These are phyloP conservation scores for Suillus sp. DNA, from an alignment of 768 basidiomycete genomes.

Conservation along the genomic window DNA sequence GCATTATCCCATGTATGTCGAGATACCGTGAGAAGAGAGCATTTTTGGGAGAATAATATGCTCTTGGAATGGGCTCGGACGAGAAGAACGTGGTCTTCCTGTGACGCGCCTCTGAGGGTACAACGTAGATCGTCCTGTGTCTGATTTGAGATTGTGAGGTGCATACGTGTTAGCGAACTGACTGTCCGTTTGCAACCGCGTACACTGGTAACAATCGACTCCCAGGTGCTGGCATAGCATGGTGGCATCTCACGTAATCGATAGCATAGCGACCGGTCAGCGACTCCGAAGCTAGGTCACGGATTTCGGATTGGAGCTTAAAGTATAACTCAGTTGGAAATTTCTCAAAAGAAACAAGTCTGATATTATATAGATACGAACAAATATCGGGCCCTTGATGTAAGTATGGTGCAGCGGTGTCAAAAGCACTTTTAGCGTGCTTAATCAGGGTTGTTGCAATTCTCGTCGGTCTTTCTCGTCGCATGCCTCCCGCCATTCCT, in stretches of 20 bases:
- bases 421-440: background rate
- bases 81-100: constrained; percentile 17
- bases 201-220: background rate
- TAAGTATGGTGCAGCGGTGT: background rate
- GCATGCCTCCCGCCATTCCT: constrained; percentile 52
- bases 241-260: background rate
- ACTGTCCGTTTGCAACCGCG: background rate
- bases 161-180: constrained; percentile 20
- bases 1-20: constrained; percentile 18
- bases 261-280: too few relatives aligned
- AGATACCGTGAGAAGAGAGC: constrained; percentile 21
- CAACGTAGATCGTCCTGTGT: constrained; percentile 33
- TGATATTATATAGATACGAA: background rate
- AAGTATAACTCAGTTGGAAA: background rate
- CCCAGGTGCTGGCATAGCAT: background rate
- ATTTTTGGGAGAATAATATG: constrained; percentile 22
- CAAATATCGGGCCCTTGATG: too few relatives aligned
- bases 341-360: background rate
- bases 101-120: constrained; percentile 12
- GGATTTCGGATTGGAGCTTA: too few relatives aligned
- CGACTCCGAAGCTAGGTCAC: too few relatives aligned
- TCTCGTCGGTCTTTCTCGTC: constrained; percentile 40
- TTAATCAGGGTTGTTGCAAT: background rate
- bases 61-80: constrained; percentile 29
- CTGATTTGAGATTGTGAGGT: constrained; percentile 40